Base-by-base conservation (phyloP, 1,284 basidiomycete species). In the Flammula alnicola region DNA sequence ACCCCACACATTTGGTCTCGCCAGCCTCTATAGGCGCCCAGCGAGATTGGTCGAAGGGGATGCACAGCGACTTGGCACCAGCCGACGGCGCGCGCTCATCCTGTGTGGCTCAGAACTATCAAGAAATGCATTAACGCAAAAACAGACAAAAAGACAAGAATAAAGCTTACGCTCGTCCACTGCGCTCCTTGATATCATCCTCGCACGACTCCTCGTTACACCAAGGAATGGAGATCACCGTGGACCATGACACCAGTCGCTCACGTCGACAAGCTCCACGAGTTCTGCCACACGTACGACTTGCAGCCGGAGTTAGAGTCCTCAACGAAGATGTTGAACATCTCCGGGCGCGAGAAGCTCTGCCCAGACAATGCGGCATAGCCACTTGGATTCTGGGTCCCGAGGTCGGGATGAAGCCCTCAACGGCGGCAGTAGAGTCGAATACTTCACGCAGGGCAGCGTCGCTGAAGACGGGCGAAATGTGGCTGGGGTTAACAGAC, bases 221-320 rank as follows among this genome's bases (percentile, higher is more conserved):
- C 97, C 97, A 99, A 8, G 97, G 97, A 52, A 99, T 84, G 44
- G 91, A 90, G 16, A 91, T 99, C 97, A 44, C 96, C 96, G 68
- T 99, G 97, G 64, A 98, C 95, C 95, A 98, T 98, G 52, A 98
- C 93, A 68, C 96, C 96, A 62, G 99, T 95, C 29, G 91, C 85
- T 50, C 96, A 81, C n/a, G 97, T 99, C 41, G 91, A 94, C 38
- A 99, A 75, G 66, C 97, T 97, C 97, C 96, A 99, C 44, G 92
- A 95, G 76, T 98, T 99, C 73, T 99, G 96, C 94, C 93, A 98
- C 12, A 94, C 95, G 62, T 87, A 88, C 0, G 81, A 72, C 76
- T 93, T 93, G 58, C 82, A 80, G n/a, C 79, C 78, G 58, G 88
- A 86, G 51, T 82, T 87, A 16, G 95, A 94, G 68, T 98, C 94